Conservation (phyloP, 2,329 filamentous ascomycete species). For the Blastomyces parvus region DNA sequence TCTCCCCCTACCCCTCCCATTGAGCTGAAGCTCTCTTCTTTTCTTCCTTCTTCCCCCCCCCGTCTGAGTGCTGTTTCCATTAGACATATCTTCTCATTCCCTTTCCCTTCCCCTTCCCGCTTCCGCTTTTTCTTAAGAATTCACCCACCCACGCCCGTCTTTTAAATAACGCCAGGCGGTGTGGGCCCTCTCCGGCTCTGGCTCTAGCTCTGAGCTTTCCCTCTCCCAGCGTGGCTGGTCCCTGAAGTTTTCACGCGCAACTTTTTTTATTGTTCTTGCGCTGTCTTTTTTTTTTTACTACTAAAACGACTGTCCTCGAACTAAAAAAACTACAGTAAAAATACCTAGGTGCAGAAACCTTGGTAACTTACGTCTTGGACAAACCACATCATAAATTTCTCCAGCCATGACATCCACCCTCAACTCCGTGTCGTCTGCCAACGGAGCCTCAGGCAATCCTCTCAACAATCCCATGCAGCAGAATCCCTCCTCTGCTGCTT, state of each 20-base stretch:
- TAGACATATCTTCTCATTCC: neutral
- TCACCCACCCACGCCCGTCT: constrained; percentile 14
- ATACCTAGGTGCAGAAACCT: neutral
- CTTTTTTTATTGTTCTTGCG: neutral
- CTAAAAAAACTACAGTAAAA: neutral
- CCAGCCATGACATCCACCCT: constrained; percentile 33
- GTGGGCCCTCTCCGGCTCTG: constrained; percentile 20
- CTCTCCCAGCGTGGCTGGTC: neutral
- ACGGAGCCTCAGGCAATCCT: constrained; percentile 31
- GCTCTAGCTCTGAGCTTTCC: neutral
- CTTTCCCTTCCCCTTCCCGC: constrained; percentile 10
- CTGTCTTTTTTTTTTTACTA: neutral
- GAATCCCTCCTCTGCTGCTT: constrained; percentile 20
- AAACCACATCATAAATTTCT: neutral
- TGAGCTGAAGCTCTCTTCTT: constrained; percentile 12
- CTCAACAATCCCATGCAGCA: constrained; percentile 30
- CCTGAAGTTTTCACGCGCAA: constrained; percentile 1
- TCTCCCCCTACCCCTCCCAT: constrained; percentile 9
- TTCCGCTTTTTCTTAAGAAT: constrained; percentile 9
- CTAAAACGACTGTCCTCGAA: neutral
- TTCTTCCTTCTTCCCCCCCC: constrained; percentile 10
- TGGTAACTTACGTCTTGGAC: neutral
- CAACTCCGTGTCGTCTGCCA: constrained; percentile 30
- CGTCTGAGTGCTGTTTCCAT: neutral
- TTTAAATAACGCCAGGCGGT: constrained; percentile 26